Conservation (phyloP, 306 rosid species). For the Nissolia schottii region DNA sequence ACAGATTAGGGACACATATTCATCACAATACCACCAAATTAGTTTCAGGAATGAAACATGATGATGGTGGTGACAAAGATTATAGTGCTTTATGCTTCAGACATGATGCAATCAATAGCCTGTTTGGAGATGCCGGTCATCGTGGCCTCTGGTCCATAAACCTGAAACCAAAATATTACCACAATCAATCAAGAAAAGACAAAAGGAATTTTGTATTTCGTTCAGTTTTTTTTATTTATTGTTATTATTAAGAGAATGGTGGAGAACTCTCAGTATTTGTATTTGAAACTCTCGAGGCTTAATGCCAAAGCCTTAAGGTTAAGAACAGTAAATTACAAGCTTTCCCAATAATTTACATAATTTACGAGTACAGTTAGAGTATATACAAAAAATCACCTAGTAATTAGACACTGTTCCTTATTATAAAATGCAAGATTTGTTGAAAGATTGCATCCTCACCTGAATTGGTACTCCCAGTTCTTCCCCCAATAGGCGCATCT, state of each 20-base stretch:
- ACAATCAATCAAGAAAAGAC: not conserved
- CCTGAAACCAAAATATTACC: slow-evolving; percentile 40
- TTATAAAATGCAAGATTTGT: not conserved
- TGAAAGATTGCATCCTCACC: slow-evolving; percentile 38
- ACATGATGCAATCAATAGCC: slow-evolving; percentile 73
- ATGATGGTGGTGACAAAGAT: not conserved
- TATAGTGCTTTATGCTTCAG: slow-evolving; percentile 34
- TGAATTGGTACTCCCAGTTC: slow-evolving; percentile 79
- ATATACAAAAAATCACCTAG: not conserved
- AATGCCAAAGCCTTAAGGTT: not conserved
- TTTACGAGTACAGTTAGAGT: not conserved
- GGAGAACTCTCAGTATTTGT: not conserved
- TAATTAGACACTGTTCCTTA: not conserved
- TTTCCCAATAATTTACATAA: not conserved
- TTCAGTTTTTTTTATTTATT: too few relatives aligned
- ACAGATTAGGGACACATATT: not conserved
- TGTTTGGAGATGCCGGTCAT: slow-evolving; percentile 90
- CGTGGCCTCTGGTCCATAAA: slow-evolving; percentile 84
- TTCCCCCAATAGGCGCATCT: slow-evolving; percentile 74
- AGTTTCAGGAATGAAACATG: not conserved
- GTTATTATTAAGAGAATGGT: not conserved
- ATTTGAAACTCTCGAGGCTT: not conserved
- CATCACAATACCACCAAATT: slow-evolving; percentile 2
- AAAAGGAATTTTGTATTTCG: not conserved
- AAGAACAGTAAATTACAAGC: not conserved